Conservation (phyloP, 805 yeast species). For the Candida methanosorbosa region DNA sequence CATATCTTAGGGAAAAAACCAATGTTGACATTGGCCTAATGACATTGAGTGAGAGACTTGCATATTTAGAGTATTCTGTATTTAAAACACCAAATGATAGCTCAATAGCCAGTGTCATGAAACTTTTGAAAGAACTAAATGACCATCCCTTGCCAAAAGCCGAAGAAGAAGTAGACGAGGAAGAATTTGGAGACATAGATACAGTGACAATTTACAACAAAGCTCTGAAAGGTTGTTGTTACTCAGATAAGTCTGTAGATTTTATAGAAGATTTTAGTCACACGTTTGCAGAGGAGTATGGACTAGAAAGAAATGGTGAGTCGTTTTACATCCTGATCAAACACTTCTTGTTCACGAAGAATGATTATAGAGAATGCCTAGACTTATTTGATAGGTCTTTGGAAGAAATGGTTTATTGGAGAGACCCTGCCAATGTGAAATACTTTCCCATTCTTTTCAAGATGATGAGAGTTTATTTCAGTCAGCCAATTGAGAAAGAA, state of each 20-base stretch:
- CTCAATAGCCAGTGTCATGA: no score
- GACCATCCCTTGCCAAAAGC: not conserved
- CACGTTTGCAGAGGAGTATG: conserved; percentile 22
- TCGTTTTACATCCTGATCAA: conserved; percentile 27
- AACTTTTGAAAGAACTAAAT: conserved; percentile 6
- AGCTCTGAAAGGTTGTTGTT: conserved; percentile 18
- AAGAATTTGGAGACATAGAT: not conserved
- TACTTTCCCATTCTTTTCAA: conserved; percentile 19
- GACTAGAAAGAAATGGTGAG: conserved; percentile 26
- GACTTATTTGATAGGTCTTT: conserved; percentile 26
- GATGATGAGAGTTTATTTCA: conserved; percentile 14
- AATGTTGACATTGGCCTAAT: no score
- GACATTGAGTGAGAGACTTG: no score
- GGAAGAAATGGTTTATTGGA: conserved; percentile 37
- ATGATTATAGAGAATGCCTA: conserved; percentile 26
- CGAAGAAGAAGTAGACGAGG: not conserved
- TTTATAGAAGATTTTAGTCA: conserved; percentile 17
- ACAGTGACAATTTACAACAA: conserved; percentile 15
- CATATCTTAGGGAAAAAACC: no score
- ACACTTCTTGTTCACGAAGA: conserved; percentile 18
- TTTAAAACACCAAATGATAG: no score
- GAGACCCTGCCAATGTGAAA: conserved; percentile 21
- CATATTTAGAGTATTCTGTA: no score
- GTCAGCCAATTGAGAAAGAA: not conserved
- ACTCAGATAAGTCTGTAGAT: conserved; percentile 15